Evolutionary conservation across 805 yeast genomes (phyloP), one percentile per base, ranked within the genome.

Genomic region (Nakazawaea populi): DNA sequence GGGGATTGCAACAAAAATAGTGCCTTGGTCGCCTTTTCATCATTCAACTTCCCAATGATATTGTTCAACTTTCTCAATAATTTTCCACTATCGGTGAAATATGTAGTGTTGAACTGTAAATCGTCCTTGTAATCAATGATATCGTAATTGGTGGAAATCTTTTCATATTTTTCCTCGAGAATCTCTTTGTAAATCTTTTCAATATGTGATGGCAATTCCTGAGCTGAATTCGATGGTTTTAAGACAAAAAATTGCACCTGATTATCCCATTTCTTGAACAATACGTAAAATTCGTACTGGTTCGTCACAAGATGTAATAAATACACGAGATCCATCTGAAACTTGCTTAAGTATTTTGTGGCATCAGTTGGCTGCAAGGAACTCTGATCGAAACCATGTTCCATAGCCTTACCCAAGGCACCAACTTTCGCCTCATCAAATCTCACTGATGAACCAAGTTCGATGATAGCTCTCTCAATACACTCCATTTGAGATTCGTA

Each of bases 341-440:
- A 80, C 37, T 74, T 67, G 46, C 71, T 67, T 55, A 89, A 67
- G 58, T 89, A 89, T 42, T 71, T 65, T 4, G 71, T 73, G 11
- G 77, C 61, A 5, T 80, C 78, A 5, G 76, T 68, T 48, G 68
- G 62, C 31, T 70, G 69, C 49, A 79, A 63, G 63, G 83, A 82
- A 47, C 79, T 79, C 51, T 78, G 61, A 11, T 85, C 80, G 65
- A 95, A 95, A 0, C 99, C 99, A 52, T 78, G 76, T 58, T 88
- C 90, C 52, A 94, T 69, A 31, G 97, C 96, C 59, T 77, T 80
- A 6, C 97, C 96, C 8, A 95, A 70, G 0, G 90, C 82, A 7
- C 97, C 97, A n/a, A 88, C 78, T 50, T 77, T 74, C 1, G 80
- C 71, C 43, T 85, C 84, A 55, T 82, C 88, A 55, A 91, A 85